Percentiles rank a stretch among this genome's conserved stretches.
Evolutionary conservation across 2,329 filamentous ascomycete species (phyloP).

Genomic region (Sclerotinia sclerotiorum): DNA sequence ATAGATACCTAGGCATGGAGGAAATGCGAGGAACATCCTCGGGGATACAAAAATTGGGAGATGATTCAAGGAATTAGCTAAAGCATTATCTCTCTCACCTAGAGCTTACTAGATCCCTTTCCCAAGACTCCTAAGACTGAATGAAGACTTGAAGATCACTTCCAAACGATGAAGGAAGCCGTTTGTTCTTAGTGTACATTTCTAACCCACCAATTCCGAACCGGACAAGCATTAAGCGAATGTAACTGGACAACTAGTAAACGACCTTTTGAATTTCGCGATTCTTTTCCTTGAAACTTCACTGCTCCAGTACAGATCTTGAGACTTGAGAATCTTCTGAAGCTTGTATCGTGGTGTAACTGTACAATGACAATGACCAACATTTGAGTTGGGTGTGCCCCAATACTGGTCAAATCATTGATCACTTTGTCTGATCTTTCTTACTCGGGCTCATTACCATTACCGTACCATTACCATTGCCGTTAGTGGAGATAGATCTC

Average conservation of each 20-base stretch:
- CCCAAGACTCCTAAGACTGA: neutral
- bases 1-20: neutral
- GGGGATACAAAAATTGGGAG: neutral
- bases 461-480: neutral
- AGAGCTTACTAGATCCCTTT: too few species aligned
- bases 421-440: neutral
- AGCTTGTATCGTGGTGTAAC: neutral
- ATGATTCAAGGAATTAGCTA: neutral
- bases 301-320: neutral
- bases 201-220: neutral
- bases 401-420: neutral
- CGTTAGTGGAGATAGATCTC: neutral
- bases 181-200: neutral
- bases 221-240: slow-evolving; percentile 6
- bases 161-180: neutral
- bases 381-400: neutral
- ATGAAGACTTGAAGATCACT: neutral
- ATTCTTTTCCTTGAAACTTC: neutral
- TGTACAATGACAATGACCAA: neutral
- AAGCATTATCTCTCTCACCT: neutral
- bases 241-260: slow-evolving; percentile 8
- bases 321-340: neutral
- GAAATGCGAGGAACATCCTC: neutral
- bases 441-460: too few species aligned
- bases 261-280: neutral